Evolutionary conservation across 78 protist genomes (phyloP).

Genomic region (Salpingoeca rosetta): DNA sequence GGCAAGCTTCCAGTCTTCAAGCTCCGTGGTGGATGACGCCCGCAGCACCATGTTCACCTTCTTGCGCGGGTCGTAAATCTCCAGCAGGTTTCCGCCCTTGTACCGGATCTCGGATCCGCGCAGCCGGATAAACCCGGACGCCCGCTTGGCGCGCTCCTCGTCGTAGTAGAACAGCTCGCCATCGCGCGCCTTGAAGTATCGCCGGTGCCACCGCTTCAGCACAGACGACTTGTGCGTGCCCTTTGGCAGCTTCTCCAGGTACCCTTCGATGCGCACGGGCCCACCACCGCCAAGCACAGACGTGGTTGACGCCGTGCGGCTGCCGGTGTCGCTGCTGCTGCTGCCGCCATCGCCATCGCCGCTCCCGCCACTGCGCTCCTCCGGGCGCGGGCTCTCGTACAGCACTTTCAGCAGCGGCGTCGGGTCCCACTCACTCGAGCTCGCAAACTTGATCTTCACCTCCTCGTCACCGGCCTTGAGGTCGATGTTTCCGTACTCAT

Average conservation of each 20-base stretch:
- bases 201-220: not conserved
- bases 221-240: not conserved
- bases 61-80: not conserved
- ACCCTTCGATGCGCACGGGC: not conserved
- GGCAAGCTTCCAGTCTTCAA: not conserved
- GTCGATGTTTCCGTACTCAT: not conserved
- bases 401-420: not conserved
- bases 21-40: not conserved
- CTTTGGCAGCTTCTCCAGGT: not conserved
- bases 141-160: not conserved
- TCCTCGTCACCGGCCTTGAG: not conserved
- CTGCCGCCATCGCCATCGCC: not conserved
- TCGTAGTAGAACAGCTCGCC: not conserved
- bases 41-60: not conserved
- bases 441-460: not conserved
- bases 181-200: not conserved
- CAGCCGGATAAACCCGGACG: not conserved
- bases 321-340: not conserved
- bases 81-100: not conserved
- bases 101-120: not conserved
- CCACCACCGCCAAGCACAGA: too few species aligned
- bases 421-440: not conserved
- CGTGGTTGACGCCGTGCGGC: too few species aligned
- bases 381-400: not conserved
- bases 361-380: not conserved